phyloP scores from a whole-genome alignment of 129 eudicot species.

The Tanacetum coccineum region DNA sequence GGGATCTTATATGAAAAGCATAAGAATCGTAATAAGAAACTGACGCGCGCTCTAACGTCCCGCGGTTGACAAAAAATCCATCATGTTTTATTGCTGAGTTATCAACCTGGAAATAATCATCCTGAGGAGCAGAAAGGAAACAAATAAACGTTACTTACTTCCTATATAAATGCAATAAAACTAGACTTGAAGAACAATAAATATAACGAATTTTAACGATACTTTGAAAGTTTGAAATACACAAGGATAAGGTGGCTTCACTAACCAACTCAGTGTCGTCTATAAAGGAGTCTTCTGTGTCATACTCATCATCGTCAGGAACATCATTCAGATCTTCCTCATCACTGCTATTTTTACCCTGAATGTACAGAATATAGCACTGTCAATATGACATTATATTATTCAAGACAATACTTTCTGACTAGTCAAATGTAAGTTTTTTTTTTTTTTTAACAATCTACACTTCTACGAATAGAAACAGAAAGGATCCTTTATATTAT shows the following conservation, averaged over 20 bases:
- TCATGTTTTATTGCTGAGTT: slow-evolving; percentile 93
- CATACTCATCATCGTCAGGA: slow-evolving; percentile 98
- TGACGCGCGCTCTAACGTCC: slow-evolving; percentile 84
- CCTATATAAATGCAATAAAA: background rate
- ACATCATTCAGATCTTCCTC: slow-evolving; percentile 91
- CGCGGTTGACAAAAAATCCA: slow-evolving; percentile 97
- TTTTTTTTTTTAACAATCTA: no score
- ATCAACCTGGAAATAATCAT: slow-evolving; percentile 97
- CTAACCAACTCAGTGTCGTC: slow-evolving; percentile 94
- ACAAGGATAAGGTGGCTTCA: slow-evolving; percentile 7
- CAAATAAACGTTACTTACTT: slow-evolving; percentile 3
- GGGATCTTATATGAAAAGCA: slow-evolving; percentile 10
- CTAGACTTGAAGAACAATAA: no score
- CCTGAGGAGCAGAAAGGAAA: slow-evolving; percentile 46
- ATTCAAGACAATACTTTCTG: no score
- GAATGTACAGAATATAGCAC: slow-evolving; percentile 21
- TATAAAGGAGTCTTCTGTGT: slow-evolving; percentile 94
- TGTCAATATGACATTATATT: background rate
- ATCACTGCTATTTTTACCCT: slow-evolving; percentile 96
- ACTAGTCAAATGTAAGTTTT: no score
- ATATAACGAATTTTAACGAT: no score
- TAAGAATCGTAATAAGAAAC: slow-evolving; percentile 33
- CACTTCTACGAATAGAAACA: no score
- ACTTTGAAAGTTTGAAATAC: slow-evolving; percentile 1
- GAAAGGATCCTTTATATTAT: background rate